Base-by-base conservation (phyloP, 164 flowering plant species). In the Paratinospora sagittata region DNA sequence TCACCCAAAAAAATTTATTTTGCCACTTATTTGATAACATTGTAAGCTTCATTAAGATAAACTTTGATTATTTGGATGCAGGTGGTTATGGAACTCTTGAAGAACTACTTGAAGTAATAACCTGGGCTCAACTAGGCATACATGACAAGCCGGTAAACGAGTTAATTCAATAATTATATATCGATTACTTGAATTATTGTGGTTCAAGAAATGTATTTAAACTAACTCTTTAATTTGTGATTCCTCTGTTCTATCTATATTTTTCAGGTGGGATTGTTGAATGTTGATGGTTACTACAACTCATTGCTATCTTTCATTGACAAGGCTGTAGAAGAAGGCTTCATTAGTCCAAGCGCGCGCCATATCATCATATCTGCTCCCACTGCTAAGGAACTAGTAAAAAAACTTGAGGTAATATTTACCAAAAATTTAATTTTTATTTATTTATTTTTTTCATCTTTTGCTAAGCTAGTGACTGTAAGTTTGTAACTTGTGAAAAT, bases 31-130 rank as follows among this genome's bases (percentile, higher is more conserved):
- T 39, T n/a, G 8, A 36, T 36, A 36, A 36, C 39, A 36, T 36
- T 36, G n/a, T n/a, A n/a, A n/a, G n/a, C 39, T 36, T 36, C 3
- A 36, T 36, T 39, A 39, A 39, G 43, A 1, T 52, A 13, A 52
- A 52, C n/a, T 16, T 52, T 6, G 58, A 52, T 52, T 17, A 68
- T 73, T 30, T 58, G 13, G 26, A 23, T n/a, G n/a, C 78, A 86
- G 90, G 90, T 76, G 90, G 90, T 17, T 88, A 88, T 77, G 92
- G 92, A 67, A 88, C 92, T 61, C 86, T 88, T 30, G 92, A 88
- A 66, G 92, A 88, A 73, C 82, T 88, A 30, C 84, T 88, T 63
- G 91, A 87, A 82, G 91, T 82, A 37, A 87, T 87, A 61, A 84
- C 91, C 10, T 87, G 91, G 91, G 89, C 92, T 23, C 92, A 88